phyloP scores from a whole-genome alignment of 441 rosid genomes.

The Euphorbia celastroides region DNA sequence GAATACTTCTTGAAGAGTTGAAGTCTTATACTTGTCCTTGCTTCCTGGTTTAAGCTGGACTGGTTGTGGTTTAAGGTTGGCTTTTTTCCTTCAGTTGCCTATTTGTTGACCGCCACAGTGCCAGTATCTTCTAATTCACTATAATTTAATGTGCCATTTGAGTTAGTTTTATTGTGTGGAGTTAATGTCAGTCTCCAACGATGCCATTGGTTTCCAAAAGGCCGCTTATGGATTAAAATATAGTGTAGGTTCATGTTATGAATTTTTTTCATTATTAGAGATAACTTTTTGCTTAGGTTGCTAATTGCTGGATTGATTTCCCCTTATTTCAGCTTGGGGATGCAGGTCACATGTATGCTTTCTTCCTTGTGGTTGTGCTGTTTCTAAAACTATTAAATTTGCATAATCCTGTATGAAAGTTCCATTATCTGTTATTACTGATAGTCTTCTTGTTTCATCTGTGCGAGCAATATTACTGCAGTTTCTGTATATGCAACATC shows the following conservation, averaged over 20 bases:
- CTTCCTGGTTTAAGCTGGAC: not conserved
- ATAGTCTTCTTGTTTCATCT: not conserved
- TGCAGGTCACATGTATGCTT: not conserved
- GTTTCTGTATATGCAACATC: not conserved
- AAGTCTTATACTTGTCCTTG: not conserved
- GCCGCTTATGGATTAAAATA: not conserved
- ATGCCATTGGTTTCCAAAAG: not conserved
- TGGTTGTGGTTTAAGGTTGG: not conserved
- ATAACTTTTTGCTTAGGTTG: not conserved
- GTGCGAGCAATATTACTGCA: not conserved
- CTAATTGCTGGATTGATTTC: not conserved
- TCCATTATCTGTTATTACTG: not conserved
- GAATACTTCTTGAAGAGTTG: not conserved
- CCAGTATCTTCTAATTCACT: not conserved
- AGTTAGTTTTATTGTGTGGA: not conserved
- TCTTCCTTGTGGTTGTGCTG: not conserved
- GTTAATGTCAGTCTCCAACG: not conserved
- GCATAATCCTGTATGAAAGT: not conserved
- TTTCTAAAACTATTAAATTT: not conserved
- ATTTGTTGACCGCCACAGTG: not conserved
- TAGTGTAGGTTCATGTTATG: not conserved
- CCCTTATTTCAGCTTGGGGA: not conserved
- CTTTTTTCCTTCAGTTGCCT: not conserved
- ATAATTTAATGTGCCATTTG: not conserved
- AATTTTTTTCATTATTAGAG: not conserved